phyloP scores from a whole-genome alignment of 176 grass and related monocot species.

The Triticum monococcum region DNA sequence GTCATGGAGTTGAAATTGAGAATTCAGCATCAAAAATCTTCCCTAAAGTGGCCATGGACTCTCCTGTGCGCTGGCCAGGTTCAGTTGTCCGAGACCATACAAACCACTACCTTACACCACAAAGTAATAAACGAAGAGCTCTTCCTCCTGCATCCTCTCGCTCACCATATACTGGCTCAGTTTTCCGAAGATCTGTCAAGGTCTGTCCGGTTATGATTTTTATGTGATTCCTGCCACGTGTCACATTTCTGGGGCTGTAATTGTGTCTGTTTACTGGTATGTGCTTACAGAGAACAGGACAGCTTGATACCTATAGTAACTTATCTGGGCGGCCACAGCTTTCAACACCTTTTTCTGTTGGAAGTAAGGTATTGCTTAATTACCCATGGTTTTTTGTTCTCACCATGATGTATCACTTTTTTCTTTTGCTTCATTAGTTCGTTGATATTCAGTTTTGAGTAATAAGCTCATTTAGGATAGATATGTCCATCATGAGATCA shows the following conservation, averaged over 20 bases:
- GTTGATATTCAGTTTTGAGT: constrained; percentile 3
- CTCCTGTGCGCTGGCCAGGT: constrained; percentile 46
- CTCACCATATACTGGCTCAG: constrained; percentile 42
- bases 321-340: constrained; percentile 22
- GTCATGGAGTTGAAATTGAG: constrained; percentile 37
- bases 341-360: constrained; percentile 41
- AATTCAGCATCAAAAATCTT: constrained; percentile 31
- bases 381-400: background rate
- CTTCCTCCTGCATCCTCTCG: constrained; percentile 18
- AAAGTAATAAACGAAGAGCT: constrained; percentile 44
- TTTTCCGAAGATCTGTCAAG: constrained; percentile 47
- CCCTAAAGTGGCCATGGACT: constrained; percentile 30
- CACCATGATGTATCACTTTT: constrained; percentile 21
- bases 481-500: background rate
- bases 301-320: constrained; percentile 10
- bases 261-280: constrained; percentile 15
- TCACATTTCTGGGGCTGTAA: background rate
- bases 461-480: background rate
- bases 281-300: constrained; percentile 25
- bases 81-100: constrained; percentile 34
- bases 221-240: background rate
- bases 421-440: constrained; percentile 25
- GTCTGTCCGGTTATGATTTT: constrained; percentile 34
- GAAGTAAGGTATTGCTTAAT: constrained; percentile 54
- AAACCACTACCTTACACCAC: constrained; percentile 47